Base-by-base conservation (phyloP, 148 eudicot species). In the Polygonum aviculare region DNA sequence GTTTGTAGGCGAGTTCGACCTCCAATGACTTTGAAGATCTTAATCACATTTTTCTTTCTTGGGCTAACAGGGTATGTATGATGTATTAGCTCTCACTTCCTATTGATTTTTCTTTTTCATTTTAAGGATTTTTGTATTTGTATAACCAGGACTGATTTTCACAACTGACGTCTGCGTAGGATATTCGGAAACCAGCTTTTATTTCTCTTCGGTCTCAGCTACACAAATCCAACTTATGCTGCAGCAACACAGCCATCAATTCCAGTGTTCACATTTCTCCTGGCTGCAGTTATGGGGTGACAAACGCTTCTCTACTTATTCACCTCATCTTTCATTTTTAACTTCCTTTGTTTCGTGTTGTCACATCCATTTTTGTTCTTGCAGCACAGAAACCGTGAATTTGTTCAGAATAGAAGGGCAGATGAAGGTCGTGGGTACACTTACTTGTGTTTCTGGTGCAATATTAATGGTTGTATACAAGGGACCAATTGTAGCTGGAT, bases 311-410 rank as follows among this genome's bases (percentile, higher is more conserved):
- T 76, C 67, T 62, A 6, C 33, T 36, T 67, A 67, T 35, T 51
- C 57, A 70, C 41, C 21, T 65, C 19, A 31, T 60, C 16, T 3
- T 52, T 77, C 16, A 57, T 77, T 63, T 59, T 62, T 3, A 33
- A 36, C n/a, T 14, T 67, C 18, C 45, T 36, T 36, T 39, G 74
- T 72, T 72, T 79, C 75, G 72, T 73, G 60, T 77, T 33, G n/a
- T 35, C 75, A 45, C 38, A 72, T 11, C 52, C 3, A 72, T 45
- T 84, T 74, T 82, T 83, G 73, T 85, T 81, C 79, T 72, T 94
- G 87, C 98, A 95, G 98, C 83, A 89, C 97, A 95, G 98, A 95
- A 87, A 92, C 90, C 38, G 88, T 95, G 83, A 95, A 92, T 80
- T 71, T 95, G 83, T 80, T 82, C 10, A 88, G 78, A 78, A 76